Evolutionary conservation across 352 stramenopile genomes (phyloP).

Genomic region (Phytophthora sansomeana): DNA sequence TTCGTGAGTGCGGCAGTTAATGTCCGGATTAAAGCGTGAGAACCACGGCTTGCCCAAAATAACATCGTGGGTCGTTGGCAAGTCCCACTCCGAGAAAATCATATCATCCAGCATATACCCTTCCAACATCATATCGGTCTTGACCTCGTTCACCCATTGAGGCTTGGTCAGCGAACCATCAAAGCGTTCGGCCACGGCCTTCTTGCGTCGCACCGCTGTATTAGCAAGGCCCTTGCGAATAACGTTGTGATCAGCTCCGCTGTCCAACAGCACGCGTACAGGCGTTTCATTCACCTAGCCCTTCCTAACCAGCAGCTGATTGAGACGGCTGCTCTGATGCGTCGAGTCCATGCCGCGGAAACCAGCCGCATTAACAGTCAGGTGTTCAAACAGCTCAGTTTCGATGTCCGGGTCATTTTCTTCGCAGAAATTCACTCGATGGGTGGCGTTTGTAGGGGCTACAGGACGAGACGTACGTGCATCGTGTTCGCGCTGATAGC

Average conservation of each 20-base stretch:
- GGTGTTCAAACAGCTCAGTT: conserved; percentile 1
- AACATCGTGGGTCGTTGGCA: conserved; percentile 4
- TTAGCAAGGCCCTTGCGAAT: conserved; percentile 3
- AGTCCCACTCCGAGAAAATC: conserved; percentile 16
- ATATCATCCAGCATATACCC: conserved; percentile 6
- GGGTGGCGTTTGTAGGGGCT: not conserved
- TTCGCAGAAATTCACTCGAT: conserved; percentile 3
- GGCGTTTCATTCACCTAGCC: not conserved
- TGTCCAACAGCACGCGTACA: conserved; percentile 12
- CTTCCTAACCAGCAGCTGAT: conserved; percentile 11
- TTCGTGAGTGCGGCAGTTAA: conserved; percentile 25
- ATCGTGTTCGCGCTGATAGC: conserved; percentile 2
- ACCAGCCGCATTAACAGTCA: conserved; percentile 11
- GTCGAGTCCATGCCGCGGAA: not conserved
- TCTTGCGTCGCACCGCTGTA: conserved; percentile 1
- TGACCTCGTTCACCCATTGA: conserved; percentile 20
- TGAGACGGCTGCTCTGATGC: not conserved
- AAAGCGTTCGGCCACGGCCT: conserved; percentile 5
- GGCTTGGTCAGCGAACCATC: not conserved
- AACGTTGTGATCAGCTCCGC: conserved; percentile 16
- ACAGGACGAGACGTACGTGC: not conserved
- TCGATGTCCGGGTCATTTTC: not conserved
- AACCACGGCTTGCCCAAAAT: conserved; percentile 30
- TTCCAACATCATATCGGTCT: conserved; percentile 5
- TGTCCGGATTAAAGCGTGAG: conserved; percentile 3